These are phyloP conservation scores for Starmerella vitae DNA, from an alignment of 805 yeast species.

Conservation along the genomic window DNA sequence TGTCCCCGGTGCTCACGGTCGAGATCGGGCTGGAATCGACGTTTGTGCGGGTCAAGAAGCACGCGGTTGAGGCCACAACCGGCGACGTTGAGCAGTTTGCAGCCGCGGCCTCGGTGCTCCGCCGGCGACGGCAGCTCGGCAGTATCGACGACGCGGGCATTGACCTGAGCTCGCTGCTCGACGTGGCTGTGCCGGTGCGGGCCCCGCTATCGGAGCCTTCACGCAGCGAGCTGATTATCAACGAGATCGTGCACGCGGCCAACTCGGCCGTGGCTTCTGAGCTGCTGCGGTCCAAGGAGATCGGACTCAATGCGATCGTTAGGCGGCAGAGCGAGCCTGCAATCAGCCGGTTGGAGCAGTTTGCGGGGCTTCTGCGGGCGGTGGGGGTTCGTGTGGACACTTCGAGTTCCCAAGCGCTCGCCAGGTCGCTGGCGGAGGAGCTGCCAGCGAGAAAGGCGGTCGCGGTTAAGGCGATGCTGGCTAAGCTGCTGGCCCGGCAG, in stretches of 20 bases:
- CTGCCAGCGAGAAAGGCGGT: slow-evolving; percentile 49
- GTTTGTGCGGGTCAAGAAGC: slow-evolving; percentile 53
- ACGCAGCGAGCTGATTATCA: slow-evolving; percentile 39
- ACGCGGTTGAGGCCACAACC: slow-evolving; percentile 28
- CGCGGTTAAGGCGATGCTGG: slow-evolving; percentile 65
- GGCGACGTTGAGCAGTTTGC: slow-evolving; percentile 1
- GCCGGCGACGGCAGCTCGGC: slow-evolving; percentile 14
- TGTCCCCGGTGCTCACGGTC: slow-evolving; percentile 59
- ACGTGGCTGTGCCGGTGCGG: slow-evolving; percentile 15
- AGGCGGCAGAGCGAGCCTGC: slow-evolving; percentile 84
- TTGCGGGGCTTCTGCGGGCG: slow-evolving; percentile 54
- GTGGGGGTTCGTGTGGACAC: slow-evolving; percentile 50
- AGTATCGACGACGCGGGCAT: slow-evolving; percentile 5
- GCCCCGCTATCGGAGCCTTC: slow-evolving; percentile 10
- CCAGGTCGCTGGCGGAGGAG: slow-evolving; percentile 53
- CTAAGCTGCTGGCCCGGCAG: slow-evolving; percentile 73
- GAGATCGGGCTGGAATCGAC: slow-evolving; percentile 64
- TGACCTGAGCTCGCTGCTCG: slow-evolving; percentile 12
- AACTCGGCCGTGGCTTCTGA: slow-evolving; percentile 77
- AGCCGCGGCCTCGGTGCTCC: slow-evolving; percentile 8
- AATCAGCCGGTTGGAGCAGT: slow-evolving; percentile 62
- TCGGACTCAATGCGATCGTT: slow-evolving; percentile 71
- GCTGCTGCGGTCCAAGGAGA: slow-evolving; percentile 40
- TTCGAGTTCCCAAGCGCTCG: slow-evolving; percentile 53
- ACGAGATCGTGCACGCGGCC: slow-evolving; percentile 68